phyloP scores from a whole-genome alignment of 495 filamentous ascomycete species.

The Apodospora peruviana region DNA sequence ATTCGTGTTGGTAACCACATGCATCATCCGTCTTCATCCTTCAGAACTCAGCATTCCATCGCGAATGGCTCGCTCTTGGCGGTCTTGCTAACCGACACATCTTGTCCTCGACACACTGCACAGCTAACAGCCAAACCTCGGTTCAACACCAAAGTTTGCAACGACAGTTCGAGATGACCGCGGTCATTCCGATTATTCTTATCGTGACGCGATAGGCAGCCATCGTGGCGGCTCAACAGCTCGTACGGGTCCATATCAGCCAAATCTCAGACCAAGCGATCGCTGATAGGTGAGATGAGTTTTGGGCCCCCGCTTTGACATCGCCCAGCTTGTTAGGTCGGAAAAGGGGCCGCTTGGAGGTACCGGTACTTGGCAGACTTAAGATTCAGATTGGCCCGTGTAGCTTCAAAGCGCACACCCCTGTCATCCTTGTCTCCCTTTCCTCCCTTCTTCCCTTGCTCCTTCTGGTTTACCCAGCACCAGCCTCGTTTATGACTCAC shows the following conservation, averaged over 20 bases:
- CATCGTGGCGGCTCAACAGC: neutral
- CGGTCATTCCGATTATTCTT: too few species aligned
- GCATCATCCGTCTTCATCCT: too few species aligned
- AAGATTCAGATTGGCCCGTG: conserved; percentile 13
- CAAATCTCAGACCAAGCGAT: neutral
- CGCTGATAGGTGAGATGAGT: neutral
- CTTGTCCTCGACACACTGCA: too few species aligned
- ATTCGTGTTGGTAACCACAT: too few species aligned
- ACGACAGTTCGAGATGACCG: too few species aligned
- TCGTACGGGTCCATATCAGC: neutral
- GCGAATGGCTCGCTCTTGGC: too few species aligned
- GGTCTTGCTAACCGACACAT: too few species aligned
- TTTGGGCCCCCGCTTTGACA: neutral
- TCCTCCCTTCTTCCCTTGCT: too few species aligned
- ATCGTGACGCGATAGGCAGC: neutral
- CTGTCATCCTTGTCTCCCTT: conserved; percentile 1
- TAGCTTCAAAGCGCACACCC: conserved; percentile 9
- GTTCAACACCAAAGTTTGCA: neutral
- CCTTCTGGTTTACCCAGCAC: conserved; percentile 6
- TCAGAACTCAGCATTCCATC: too few species aligned
- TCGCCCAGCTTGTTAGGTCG: conserved; percentile 9
- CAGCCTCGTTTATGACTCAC: conserved; percentile 22
- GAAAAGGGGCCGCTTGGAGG: conserved; percentile 3
- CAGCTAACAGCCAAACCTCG: neutral
- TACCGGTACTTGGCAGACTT: conserved; percentile 8